Evolutionary conservation across 257 asterid genomes (phyloP).

Genomic region (Rubia yunnanensis): DNA sequence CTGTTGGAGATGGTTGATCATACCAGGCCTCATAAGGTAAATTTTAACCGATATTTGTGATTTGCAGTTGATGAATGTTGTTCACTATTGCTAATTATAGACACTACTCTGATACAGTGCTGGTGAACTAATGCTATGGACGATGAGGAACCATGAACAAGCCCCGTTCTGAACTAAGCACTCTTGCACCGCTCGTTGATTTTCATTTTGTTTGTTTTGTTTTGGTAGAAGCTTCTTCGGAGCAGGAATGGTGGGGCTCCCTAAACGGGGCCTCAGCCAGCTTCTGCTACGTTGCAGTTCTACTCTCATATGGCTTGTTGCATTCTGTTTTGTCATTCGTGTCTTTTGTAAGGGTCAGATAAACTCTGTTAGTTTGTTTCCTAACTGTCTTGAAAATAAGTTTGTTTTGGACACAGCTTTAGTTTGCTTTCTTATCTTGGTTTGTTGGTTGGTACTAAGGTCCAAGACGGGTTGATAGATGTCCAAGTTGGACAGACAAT

Average conservation of each 20-base stretch:
- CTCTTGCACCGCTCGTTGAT: not conserved
- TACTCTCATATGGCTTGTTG: too few relatives aligned
- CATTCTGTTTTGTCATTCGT: not conserved
- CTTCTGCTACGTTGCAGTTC: not conserved
- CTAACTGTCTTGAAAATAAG: not conserved
- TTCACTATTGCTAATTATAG: not conserved
- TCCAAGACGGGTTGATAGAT: not conserved
- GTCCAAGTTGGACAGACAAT: not conserved
- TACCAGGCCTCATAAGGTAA: conserved; percentile 35
- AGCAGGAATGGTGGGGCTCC: not conserved
- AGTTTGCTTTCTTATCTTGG: not conserved
- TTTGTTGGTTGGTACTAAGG: not conserved
- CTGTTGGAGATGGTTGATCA: conserved; percentile 42
- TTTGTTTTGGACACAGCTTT: not conserved
- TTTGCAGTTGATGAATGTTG: not conserved
- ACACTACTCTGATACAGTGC: conserved; percentile 4
- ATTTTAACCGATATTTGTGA: not conserved
- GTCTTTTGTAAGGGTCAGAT: not conserved
- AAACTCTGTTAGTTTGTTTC: not conserved
- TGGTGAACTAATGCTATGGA: not conserved
- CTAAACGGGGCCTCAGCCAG: not conserved
- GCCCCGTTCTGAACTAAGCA: conserved; percentile 1
- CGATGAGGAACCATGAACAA: conserved; percentile 7
- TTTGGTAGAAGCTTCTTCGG: not conserved
- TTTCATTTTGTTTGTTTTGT: not conserved